These are phyloP conservation scores for Spergularia azorica DNA, from an alignment of 179 eudicot genomes.

Conservation along the genomic window DNA sequence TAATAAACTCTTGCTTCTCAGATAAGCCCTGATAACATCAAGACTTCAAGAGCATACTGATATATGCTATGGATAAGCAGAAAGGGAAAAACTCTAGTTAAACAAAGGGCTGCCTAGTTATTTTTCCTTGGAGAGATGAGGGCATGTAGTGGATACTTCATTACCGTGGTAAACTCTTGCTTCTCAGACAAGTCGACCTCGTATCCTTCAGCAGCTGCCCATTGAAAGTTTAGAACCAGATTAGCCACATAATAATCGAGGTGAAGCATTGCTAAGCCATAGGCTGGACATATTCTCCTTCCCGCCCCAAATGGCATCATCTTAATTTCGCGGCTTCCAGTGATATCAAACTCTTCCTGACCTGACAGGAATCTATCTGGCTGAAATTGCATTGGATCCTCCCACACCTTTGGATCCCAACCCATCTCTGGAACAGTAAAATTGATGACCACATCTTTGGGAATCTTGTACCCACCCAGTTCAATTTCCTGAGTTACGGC, in stretches of 20 bases:
- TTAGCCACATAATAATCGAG: slow-evolving; percentile 21
- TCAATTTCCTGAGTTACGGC: slow-evolving; percentile 24
- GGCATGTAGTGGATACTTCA: slow-evolving; percentile 21
- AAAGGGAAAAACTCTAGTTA: neutral
- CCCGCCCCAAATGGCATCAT: slow-evolving; percentile 24
- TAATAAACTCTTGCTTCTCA: neutral
- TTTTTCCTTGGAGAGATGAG: slow-evolving; percentile 8
- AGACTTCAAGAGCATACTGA: too few relatives aligned
- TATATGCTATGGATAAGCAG: neutral
- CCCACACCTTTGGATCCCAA: slow-evolving; percentile 19
- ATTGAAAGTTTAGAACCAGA: slow-evolving; percentile 11
- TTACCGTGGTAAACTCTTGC: slow-evolving; percentile 16
- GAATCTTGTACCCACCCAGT: slow-evolving; percentile 23
- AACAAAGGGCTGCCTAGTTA: neutral
- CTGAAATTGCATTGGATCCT: slow-evolving; percentile 14
- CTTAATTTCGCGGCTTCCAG: slow-evolving; percentile 24
- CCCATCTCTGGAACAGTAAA: slow-evolving; percentile 24
- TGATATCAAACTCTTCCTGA: slow-evolving; percentile 17
- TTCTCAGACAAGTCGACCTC: slow-evolving; percentile 21
- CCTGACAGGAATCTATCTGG: slow-evolving; percentile 14
- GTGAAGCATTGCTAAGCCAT: slow-evolving; percentile 15
- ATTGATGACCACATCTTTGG: slow-evolving; percentile 15
- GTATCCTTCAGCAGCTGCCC: slow-evolving; percentile 13
- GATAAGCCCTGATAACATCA: neutral
- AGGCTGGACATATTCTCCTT: slow-evolving; percentile 20